Base-by-base conservation (phyloP, 1,284 basidiomycete genomes). In the Coniferiporia sulphurascens region DNA sequence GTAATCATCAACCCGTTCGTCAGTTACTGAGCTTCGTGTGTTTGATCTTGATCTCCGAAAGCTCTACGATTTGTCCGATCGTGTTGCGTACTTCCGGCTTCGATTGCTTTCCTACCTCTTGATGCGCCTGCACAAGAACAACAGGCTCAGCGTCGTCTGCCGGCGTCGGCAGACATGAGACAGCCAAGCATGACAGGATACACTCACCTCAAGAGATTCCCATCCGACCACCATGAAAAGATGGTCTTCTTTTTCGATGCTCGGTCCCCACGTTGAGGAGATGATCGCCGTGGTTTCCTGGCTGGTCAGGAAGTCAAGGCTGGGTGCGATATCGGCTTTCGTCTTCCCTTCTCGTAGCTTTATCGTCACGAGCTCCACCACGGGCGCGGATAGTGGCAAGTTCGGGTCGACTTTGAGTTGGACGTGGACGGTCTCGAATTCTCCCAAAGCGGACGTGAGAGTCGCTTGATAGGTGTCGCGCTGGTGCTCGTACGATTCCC, bases 201-300 rank as follows among this genome's bases (percentile, higher is more conserved):
- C 15, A 35, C 50, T 52, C n/a, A 12, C 50, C 50, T 52, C 32
- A 35, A n/a, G n/a, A 52, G 50, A 52, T 17, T 52, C 50, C 50
- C 50, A 22, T 4, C 48, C 48, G 44, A 45, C 44, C 8, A 45
- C 9, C 44, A 45, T 45, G 17, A 45, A 7, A 17, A 45, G 44
- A 5, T 9, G 8, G 17, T 45, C 17, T 5, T 45, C 44, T n/a
- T 45, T 27, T 49, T 36, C 50, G 8, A 34, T 8, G n/a, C 34
- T 52, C 34, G 13, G 7, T 15, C 50, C 50, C 50, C 50, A 52
- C 27, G 32, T 52, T 17, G 50, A 52, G 13, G 34, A 38, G 6
- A 38, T 52, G 17, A 52, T 34, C 9, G 50, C 27, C 32, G 34
- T 52, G 13, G 50, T 52, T 7, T 34, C 27, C 32, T 35, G 50